These are phyloP conservation scores for Exsudoporus floridanus DNA, from an alignment of 1,284 basidiomycete genomes.

Conservation along the genomic window DNA sequence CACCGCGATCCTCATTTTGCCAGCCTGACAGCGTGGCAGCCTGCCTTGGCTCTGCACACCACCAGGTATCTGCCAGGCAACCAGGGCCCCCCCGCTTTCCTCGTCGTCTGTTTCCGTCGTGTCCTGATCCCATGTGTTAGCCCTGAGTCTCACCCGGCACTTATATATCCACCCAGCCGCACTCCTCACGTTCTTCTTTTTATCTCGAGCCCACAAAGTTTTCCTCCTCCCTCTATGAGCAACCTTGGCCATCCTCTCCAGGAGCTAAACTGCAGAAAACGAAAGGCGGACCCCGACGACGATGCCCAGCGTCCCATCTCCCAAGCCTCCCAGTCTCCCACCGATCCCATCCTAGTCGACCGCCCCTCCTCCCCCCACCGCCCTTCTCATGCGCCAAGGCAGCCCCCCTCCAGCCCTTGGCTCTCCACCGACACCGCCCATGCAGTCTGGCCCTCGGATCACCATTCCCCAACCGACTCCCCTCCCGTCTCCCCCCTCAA, in stretches of 20 bases:
- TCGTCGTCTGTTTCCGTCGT: conserved; percentile 28
- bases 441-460: conserved; percentile 32
- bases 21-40: conserved; percentile 37
- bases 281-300: conserved; percentile 35
- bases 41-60: conserved; percentile 29
- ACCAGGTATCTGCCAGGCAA: conserved; percentile 35
- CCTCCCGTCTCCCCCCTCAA: conserved; percentile 33
- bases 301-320: conserved; percentile 22
- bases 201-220: conserved; percentile 14
- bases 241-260: conserved; percentile 32
- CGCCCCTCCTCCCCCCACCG: conserved; percentile 8
- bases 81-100: conserved; percentile 23
- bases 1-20: conserved; percentile 24
- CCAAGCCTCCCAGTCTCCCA: conserved; percentile 7
- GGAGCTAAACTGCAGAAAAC: conserved; percentile 35
- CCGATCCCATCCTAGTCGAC: conserved; percentile 30
- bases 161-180: conserved; percentile 27
- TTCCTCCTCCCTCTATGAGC: conserved; percentile 21
- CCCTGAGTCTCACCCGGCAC: conserved; percentile 31
- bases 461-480: conserved; percentile 29
- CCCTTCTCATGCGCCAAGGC: conserved; percentile 27
- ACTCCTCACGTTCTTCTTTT: conserved; percentile 14
- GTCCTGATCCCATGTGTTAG: conserved; percentile 31
- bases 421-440: conserved; percentile 29
- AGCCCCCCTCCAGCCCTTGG: conserved; percentile 34